Conservation (phyloP, 768 basidiomycete species). For the Rhodocollybia butyracea region DNA sequence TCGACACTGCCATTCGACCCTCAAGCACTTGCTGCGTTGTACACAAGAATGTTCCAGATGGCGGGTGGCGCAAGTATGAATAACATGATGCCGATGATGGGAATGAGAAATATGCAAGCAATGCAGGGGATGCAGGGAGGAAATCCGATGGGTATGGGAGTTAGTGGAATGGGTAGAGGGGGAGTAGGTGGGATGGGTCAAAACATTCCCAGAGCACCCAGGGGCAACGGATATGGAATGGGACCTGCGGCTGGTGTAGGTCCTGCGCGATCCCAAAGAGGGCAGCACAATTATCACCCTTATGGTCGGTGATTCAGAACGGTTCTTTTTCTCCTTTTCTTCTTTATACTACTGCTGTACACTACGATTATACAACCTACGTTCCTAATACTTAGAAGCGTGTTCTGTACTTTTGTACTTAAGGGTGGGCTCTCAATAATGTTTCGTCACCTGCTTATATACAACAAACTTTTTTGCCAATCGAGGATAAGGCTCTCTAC, state of each 20-base stretch:
- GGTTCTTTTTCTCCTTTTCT: neutral
- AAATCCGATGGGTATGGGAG: conserved; percentile 26
- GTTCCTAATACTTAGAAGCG: too few relatives aligned
- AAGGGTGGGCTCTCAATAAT: too few relatives aligned
- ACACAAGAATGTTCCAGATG: conserved; percentile 94
- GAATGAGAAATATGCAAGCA: conserved; percentile 76
- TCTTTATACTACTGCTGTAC: neutral
- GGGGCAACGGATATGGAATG: neutral
- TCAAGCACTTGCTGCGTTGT: conserved; percentile 87
- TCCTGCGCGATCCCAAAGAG: conserved; percentile 1
- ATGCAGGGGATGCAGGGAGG: conserved; percentile 1
- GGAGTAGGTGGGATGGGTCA: conserved; percentile 1
- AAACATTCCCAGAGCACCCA: conserved; percentile 4
- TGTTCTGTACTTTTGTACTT: too few relatives aligned
- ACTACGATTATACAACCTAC: too few relatives aligned
- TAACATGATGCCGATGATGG: conserved; percentile 34
- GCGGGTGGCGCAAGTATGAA: conserved; percentile 52
- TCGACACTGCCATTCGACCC: conserved; percentile 81
- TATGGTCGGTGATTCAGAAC: conserved; percentile 1
- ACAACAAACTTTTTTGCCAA: neutral
- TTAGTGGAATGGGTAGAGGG: conserved; percentile 2
- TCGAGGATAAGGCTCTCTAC: neutral
- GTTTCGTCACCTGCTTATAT: too few relatives aligned
- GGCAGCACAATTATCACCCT: conserved; percentile 6
- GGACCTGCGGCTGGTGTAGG: neutral